phyloP scores from a whole-genome alignment of 192 early-diverging fungal genomes.

The Spinellus fusiger region DNA sequence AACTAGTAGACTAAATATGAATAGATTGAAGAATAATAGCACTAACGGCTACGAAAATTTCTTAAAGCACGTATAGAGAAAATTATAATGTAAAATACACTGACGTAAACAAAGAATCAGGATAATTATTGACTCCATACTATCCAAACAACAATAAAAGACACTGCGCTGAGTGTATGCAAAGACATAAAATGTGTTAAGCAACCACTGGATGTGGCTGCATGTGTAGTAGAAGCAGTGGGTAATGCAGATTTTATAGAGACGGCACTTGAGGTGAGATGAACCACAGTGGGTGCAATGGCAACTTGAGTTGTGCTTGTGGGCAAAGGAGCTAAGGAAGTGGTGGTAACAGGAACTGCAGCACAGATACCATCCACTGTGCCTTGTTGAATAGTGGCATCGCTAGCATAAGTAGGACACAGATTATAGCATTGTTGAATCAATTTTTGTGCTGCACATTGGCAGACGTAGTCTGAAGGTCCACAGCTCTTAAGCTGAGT shows the following conservation, averaged over 20 bases:
- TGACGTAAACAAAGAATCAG: no score
- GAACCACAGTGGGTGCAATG: neutral
- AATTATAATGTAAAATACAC: no score
- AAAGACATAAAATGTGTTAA: no score
- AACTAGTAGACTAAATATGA: no score
- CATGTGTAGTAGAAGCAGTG: no score
- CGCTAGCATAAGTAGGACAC: constrained; percentile 16
- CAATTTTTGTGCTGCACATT: constrained; percentile 25
- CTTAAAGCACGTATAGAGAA: no score
- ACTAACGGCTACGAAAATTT: no score
- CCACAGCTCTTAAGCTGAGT: constrained; percentile 10
- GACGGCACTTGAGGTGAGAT: neutral
- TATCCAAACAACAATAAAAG: no score
- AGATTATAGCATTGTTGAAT: constrained; percentile 26
- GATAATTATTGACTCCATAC: no score
- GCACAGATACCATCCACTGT: constrained; percentile 15
- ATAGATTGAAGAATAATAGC: no score
- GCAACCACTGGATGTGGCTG: no score
- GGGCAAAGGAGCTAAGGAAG: neutral
- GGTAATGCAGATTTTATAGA: neutral
- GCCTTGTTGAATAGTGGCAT: constrained; percentile 13
- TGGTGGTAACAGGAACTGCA: constrained; percentile 8
- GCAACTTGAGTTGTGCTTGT: neutral
- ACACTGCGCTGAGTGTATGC: no score
- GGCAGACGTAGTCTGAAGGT: constrained; percentile 20